Evolutionary conservation across 345 rosid genomes (phyloP).

Genomic region (Mangifera indica): DNA sequence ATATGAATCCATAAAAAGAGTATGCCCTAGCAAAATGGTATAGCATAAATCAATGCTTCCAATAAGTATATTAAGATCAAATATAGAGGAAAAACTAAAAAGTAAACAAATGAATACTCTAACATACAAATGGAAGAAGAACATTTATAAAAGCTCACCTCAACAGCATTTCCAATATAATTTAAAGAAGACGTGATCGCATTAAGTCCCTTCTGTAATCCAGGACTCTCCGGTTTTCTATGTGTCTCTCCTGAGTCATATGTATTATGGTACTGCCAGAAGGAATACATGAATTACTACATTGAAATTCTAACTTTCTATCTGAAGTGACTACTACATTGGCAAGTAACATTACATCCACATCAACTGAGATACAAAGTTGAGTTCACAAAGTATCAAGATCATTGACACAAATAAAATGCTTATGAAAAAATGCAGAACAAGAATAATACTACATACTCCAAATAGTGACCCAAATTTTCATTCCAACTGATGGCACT

Average conservation of each 20-base stretch:
- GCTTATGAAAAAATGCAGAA: too few species aligned
- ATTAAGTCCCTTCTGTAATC: constrained; percentile 59
- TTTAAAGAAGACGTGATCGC: constrained; percentile 69
- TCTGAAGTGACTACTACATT: too few species aligned
- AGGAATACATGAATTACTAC: background rate
- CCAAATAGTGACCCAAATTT: too few species aligned
- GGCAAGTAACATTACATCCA: too few species aligned
- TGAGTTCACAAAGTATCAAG: too few species aligned
- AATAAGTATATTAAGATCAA: background rate
- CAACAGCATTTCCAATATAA: constrained; percentile 76
- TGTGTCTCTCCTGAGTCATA: constrained; percentile 27
- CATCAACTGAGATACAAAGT: too few species aligned
- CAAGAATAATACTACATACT: too few species aligned
- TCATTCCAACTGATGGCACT: too few species aligned
- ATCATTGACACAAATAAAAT: too few species aligned
- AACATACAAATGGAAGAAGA: background rate
- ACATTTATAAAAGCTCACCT: constrained; percentile 43
- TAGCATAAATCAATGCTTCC: background rate
- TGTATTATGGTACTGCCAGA: constrained; percentile 33
- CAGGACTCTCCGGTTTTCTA: constrained; percentile 51
- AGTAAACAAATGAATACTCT: constrained; percentile 7
- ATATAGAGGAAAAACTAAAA: background rate
- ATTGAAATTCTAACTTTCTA: background rate
- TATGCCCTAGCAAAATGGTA: background rate
- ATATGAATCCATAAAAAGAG: background rate